These are phyloP conservation scores for Brasilioporus rufonigricans DNA, from an alignment of 768 basidiomycete species.

Conservation along the genomic window DNA sequence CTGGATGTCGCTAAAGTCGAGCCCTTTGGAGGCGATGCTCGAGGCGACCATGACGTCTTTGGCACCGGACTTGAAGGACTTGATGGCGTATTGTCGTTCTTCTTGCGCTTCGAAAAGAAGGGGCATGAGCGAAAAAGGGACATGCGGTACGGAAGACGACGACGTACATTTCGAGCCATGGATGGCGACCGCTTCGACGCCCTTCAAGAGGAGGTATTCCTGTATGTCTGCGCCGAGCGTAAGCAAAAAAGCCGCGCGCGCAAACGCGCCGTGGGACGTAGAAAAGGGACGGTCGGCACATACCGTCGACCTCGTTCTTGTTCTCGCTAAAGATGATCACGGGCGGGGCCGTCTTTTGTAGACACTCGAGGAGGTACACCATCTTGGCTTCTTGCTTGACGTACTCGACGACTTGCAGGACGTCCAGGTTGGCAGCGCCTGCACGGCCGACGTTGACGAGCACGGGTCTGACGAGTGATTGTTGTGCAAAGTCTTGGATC, in stretches of 20 bases:
- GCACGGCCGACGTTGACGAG: conserved; percentile 98
- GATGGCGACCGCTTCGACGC: conserved; percentile 97
- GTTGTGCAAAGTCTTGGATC: conserved; percentile 97
- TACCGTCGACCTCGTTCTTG: conserved; percentile 99
- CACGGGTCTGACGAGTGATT: conserved; percentile 91
- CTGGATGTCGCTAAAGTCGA: conserved; percentile 98
- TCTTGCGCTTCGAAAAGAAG: conserved; percentile 72
- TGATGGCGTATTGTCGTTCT: conserved; percentile 98
- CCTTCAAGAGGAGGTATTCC: conserved; percentile 94
- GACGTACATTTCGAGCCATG: conserved; percentile 92
- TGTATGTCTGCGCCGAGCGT: conserved; percentile 73
- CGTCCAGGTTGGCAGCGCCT: conserved; percentile 95
- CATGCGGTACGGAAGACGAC: not conserved
- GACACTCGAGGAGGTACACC: conserved; percentile 96
- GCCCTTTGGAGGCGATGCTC: conserved; percentile 94
- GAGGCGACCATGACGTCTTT: conserved; percentile 99
- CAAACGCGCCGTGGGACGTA: not conserved
- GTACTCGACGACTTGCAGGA: conserved; percentile 95
- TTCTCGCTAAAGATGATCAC: conserved; percentile 98
- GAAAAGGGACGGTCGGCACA: conserved; percentile 17
- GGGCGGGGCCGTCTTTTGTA: conserved; percentile 98
- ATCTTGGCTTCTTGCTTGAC: conserved; percentile 99
- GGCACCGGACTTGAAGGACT: conserved; percentile 93
- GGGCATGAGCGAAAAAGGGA: not conserved
- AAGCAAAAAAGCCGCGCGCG: not conserved